Evolutionary conservation across 2,329 filamentous ascomycete species (phyloP).

Genomic region (Orbilia oligospora): DNA sequence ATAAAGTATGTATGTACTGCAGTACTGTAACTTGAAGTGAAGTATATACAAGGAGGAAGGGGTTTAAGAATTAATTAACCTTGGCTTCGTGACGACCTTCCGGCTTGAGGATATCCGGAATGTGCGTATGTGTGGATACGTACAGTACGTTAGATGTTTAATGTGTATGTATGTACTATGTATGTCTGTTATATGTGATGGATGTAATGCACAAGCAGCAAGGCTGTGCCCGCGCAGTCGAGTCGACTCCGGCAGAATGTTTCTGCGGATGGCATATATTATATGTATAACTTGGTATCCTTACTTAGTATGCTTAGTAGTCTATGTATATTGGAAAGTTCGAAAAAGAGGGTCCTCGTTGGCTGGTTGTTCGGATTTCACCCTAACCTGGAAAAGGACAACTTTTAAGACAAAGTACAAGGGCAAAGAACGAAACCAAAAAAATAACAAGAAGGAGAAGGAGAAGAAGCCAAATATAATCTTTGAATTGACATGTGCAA

Average conservation of each 20-base stretch:
- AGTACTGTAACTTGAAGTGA: no score
- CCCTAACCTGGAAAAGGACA: not conserved
- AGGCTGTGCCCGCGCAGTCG: not conserved
- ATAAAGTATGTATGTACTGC: no score
- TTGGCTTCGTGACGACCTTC: conserved; percentile 6
- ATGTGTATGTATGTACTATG: not conserved
- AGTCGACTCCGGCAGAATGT: conserved; percentile 21
- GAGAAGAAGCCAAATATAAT: conserved; percentile 28
- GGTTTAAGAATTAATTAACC: not conserved
- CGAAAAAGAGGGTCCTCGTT: not conserved
- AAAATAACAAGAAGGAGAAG: not conserved
- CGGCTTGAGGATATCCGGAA: conserved; percentile 24
- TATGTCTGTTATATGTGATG: conserved; percentile 21
- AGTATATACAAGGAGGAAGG: no score
- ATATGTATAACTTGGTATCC: no score
- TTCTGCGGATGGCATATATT: no score
- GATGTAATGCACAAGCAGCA: not conserved
- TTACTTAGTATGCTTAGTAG: no score
- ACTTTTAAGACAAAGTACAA: no score
- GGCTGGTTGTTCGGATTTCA: not conserved
- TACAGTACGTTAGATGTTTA: not conserved
- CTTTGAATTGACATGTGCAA: conserved; percentile 28
- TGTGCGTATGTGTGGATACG: no score
- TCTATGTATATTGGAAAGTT: not conserved
- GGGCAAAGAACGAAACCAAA: no score